These are phyloP conservation scores for Hypsizygus marmoreus DNA, from an alignment of 768 basidiomycete species.

Conservation along the genomic window DNA sequence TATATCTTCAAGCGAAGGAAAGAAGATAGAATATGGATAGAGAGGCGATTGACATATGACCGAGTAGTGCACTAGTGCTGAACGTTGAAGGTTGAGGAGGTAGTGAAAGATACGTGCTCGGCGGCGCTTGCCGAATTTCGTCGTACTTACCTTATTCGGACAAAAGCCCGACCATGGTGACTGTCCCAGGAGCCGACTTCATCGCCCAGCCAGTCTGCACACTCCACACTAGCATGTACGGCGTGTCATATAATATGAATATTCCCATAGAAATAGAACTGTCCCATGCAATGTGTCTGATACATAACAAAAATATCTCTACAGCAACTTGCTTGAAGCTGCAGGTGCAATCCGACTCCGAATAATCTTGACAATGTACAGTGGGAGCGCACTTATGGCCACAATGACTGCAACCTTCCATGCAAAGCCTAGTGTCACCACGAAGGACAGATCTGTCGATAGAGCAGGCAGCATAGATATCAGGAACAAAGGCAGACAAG, in stretches of 20 bases:
- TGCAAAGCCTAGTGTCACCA: conserved; percentile 81
- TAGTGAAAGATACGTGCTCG: too few species aligned
- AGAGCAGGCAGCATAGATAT: conserved; percentile 2
- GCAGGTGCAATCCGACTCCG: conserved; percentile 88
- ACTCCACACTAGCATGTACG: background rate
- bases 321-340: conserved; percentile 87
- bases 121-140: too few species aligned
- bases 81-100: too few species aligned
- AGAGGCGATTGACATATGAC: too few species aligned
- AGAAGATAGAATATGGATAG: too few species aligned
- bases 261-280: background rate
- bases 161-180: too few species aligned
- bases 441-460: conserved; percentile 82
- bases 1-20: too few species aligned
- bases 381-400: conserved; percentile 87
- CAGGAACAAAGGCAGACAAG: background rate
- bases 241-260: background rate
- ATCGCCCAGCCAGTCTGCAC: too few species aligned
- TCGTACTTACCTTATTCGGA: too few species aligned
- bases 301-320: conserved; percentile 22
- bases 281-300: conserved; percentile 7
- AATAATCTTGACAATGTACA: conserved; percentile 89
- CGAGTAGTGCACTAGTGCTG: too few species aligned
- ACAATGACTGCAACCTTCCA: conserved; percentile 98
- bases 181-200: too few species aligned